Evolutionary conservation across 108 stramenopile species (phyloP).

Genomic region (Poteriospumella lacustris): DNA sequence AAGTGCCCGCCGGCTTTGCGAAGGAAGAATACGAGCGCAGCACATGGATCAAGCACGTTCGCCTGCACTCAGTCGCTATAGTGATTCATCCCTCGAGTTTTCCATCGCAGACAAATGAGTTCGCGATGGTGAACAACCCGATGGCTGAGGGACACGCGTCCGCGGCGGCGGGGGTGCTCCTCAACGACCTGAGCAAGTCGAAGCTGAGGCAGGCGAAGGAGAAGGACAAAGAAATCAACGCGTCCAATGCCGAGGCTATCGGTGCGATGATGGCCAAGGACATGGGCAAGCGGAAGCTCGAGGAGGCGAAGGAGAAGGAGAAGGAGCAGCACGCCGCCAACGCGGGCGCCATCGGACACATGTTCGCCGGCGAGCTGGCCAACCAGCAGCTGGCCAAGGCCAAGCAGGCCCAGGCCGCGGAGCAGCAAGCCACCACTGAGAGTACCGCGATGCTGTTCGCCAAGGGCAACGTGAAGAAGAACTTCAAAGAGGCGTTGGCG

Average conservation of each 20-base stretch:
- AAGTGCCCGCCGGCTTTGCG: background rate
- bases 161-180: background rate
- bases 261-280: background rate
- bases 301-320: background rate
- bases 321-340: background rate
- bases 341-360: background rate
- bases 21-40: background rate
- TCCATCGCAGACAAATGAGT: background rate
- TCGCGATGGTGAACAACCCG: background rate
- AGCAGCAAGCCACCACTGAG: background rate
- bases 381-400: background rate
- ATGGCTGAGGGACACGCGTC: background rate
- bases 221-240: background rate
- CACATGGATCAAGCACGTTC: background rate
- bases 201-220: constrained; percentile 20
- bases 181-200: background rate
- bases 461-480: background rate
- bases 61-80: background rate
- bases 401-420: background rate
- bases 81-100: background rate
- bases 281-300: background rate
- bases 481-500: background rate
- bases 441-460: background rate
- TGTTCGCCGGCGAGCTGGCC: background rate
- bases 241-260: constrained; percentile 4